phyloP scores from a whole-genome alignment of 257 asterid species.

The Eustoma russellianum region DNA sequence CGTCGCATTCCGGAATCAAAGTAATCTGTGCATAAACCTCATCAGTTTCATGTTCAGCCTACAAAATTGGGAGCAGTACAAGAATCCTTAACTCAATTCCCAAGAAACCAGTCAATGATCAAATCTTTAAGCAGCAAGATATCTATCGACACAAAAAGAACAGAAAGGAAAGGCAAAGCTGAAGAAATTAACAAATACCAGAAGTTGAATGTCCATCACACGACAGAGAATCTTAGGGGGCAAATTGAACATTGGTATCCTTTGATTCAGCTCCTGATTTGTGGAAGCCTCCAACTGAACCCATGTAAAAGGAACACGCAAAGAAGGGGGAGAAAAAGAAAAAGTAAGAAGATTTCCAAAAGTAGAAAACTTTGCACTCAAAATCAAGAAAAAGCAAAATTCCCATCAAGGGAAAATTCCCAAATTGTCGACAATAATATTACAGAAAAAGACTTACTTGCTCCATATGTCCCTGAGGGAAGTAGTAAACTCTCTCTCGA shows the following conservation, averaged over 20 bases:
- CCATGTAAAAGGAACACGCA: constrained; percentile 15
- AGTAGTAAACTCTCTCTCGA: constrained; percentile 70
- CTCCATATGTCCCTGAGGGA: constrained; percentile 99
- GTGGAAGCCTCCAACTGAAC: constrained; percentile 91
- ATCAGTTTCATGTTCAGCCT: constrained; percentile 87
- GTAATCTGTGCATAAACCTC: constrained; percentile 91
- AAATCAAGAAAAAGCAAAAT: not conserved
- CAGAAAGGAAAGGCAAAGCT: constrained; percentile 1
- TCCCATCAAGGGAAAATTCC: constrained; percentile 2
- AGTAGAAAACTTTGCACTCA: not conserved
- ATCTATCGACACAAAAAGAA: not conserved
- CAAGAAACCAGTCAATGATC: constrained; percentile 1
- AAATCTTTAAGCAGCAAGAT: constrained; percentile 1
- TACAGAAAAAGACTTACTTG: constrained; percentile 47
- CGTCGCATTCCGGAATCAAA: constrained; percentile 67
- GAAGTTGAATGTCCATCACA: constrained; percentile 50
- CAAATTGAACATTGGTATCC: constrained; percentile 65
- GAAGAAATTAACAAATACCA: constrained; percentile 36
- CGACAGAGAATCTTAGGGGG: constrained; percentile 77
- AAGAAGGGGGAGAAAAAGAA: not conserved
- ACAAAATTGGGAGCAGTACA: constrained; percentile 7
- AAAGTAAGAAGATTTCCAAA: constrained; percentile 2
- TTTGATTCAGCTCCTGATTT: constrained; percentile 70
- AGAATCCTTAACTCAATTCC: not conserved
- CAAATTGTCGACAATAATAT: not conserved